Conservation (phyloP, 1,284 basidiomycete species). For the Papiliotrema flavescens region DNA sequence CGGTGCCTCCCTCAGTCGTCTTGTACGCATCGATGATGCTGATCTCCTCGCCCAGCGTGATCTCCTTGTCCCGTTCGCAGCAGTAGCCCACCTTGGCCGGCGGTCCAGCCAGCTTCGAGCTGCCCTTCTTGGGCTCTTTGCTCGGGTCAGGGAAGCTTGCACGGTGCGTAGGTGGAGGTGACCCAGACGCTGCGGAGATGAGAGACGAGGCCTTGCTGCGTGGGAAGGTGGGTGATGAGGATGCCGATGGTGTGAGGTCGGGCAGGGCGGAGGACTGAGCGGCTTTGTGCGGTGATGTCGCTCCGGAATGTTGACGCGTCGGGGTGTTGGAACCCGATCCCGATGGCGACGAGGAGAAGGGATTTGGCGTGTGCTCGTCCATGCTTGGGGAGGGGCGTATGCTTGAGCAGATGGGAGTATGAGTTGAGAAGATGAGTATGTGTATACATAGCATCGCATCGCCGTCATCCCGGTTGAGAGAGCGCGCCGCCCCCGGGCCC, state of each 20-base stretch:
- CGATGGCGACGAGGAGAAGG: constrained; percentile 7
- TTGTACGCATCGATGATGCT: constrained; percentile 88
- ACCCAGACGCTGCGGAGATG: constrained; percentile 37
- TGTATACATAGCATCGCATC: background rate
- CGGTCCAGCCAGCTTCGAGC: constrained; percentile 35
- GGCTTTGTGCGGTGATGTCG: background rate
- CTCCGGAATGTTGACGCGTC: background rate
- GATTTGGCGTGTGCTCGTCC: background rate
- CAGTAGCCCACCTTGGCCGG: constrained; percentile 43
- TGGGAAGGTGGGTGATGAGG: constrained; percentile 5
- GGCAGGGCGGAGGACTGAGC: background rate
- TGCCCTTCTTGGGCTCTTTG: constrained; percentile 34
- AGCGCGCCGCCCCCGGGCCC: background rate
- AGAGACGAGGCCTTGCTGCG: constrained; percentile 23
- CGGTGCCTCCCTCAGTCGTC: constrained; percentile 77
- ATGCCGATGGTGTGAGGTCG: background rate
- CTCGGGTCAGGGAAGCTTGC: constrained; percentile 45
- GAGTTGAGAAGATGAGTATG: background rate
- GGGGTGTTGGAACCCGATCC: constrained; percentile 2
- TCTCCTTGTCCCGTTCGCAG: constrained; percentile 46
- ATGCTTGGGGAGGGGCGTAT: background rate
- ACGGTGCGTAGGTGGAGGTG: constrained; percentile 45
- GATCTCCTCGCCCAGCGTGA: constrained; percentile 43
- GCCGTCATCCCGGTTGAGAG: background rate
- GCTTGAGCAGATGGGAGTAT: background rate